A percentile compares a stretch with the other conserved stretches of the same genome.
Evolutionary conservation across 495 filamentous ascomycete species (phyloP).

Genomic region (Staphylotrichum tortipilum): DNA sequence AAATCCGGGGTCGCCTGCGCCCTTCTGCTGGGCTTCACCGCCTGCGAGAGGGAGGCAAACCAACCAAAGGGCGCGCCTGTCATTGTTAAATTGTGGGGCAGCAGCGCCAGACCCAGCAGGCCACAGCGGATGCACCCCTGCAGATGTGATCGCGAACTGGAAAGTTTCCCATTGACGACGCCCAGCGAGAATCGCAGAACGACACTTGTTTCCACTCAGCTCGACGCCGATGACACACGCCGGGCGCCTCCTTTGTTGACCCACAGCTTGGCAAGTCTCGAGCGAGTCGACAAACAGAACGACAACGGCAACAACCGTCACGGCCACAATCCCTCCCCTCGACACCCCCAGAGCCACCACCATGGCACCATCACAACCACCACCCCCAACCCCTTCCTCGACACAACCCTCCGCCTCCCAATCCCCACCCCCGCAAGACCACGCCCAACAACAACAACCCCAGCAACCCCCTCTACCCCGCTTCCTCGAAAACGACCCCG

Average conservation of each 20-base stretch:
- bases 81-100: neutral
- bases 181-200: neutral
- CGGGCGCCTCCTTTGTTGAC: no score
- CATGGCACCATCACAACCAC: conserved; percentile 1
- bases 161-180: neutral
- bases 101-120: neutral
- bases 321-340: no score
- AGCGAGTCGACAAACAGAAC: neutral
- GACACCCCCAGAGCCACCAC: neutral
- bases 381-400: neutral
- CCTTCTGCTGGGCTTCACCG: conserved; percentile 13
- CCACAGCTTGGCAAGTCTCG: neutral
- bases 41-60: no score
- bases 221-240: neutral
- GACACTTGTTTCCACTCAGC: neutral
- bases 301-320: no score
- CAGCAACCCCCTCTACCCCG: conserved; percentile 8
- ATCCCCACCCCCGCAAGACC: conserved; percentile 6
- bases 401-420: conserved; percentile 6
- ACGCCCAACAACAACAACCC: neutral
- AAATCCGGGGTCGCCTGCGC: conserved; percentile 1
- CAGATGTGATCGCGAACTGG: neutral
- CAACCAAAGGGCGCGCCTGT: no score
- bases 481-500: conserved; percentile 40
- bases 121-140: neutral